These are phyloP conservation scores for Echeveria elegans DNA, from an alignment of 164 flowering plant genomes.

Conservation along the genomic window DNA sequence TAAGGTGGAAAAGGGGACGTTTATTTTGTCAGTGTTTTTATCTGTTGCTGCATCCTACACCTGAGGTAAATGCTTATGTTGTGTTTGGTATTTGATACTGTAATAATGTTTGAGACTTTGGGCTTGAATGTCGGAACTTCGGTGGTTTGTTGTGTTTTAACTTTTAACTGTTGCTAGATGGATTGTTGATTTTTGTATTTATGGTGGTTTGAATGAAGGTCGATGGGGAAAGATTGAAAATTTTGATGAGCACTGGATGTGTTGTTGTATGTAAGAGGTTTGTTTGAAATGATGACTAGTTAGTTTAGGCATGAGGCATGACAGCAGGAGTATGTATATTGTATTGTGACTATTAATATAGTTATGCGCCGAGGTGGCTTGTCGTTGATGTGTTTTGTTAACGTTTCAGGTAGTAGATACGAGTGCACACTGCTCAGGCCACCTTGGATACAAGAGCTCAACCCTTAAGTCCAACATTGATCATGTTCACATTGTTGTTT, in stretches of 20 bases:
- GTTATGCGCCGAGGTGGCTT: neutral
- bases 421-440: slow-evolving; percentile 40
- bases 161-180: too few relatives aligned
- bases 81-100: too few relatives aligned
- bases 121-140: too few relatives aligned
- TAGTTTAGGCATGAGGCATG: neutral
- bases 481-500: too few relatives aligned
- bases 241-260: too few relatives aligned
- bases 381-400: neutral
- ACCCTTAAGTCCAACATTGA: slow-evolving; percentile 39
- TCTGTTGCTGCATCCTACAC: slow-evolving; percentile 40
- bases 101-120: too few relatives aligned
- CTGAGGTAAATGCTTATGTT: slow-evolving; percentile 33
- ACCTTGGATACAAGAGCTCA: slow-evolving; percentile 47
- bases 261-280: neutral
- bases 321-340: neutral
- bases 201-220: too few relatives aligned
- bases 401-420: slow-evolving; percentile 58
- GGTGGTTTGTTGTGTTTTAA: too few relatives aligned
- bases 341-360: neutral
- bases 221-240: too few relatives aligned
- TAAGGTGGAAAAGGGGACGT: slow-evolving; percentile 47
- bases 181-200: too few relatives aligned
- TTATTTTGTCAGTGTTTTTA: slow-evolving; percentile 64
- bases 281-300: too few relatives aligned